Base-by-base conservation (phyloP, 2,329 filamentous ascomycete species). In the Huntiella bhutanensis region DNA sequence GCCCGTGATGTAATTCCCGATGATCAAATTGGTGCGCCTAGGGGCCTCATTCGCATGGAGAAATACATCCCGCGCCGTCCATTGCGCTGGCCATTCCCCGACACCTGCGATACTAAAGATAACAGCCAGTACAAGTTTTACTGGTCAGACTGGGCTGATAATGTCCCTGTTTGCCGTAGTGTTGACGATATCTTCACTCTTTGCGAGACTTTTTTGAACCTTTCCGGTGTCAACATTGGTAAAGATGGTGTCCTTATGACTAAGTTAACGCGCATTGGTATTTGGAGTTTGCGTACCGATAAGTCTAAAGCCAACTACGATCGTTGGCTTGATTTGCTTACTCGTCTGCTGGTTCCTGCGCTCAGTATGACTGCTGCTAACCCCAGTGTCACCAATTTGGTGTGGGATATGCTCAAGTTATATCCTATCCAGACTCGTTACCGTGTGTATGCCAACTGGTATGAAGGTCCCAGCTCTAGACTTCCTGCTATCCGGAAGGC, bases 131-230 rank as follows among this genome's bases (percentile, higher is more conserved):
- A 95, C 59, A 76, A 82, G 33, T 96, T 92, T 58, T 98, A 98
- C 60, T 95, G 91, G 78, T 86, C 94, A 49, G 91, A 96, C 54
- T 98, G 91, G 91, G 71, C 78, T 2, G 88, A 96, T 60, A 93
- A 91, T 52, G 71, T 98, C 40, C 92, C 91, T 0, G 65, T 94
- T 15, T 98, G 91, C 57, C 87, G 93, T 58, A 82, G 70, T 1
- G 76, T 94, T 4, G 85, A 95, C 51, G 91, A 98, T 57, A 71
- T 98, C 11, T 91, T 96, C 59, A 77, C 80, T 2, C 72, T 95
- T 0, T 92, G 86, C 60, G 74, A 77, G 49, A 87, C 85, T 1
- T 71, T 98, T 16, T 66, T 95, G 40, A 92, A 91, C 53, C 65
- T 88, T 17, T 81, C 87, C 0, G 88, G 91, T 2, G 78, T 92